phyloP scores from a whole-genome alignment of 805 yeast species.

The Yamadazyma kitorensis region DNA sequence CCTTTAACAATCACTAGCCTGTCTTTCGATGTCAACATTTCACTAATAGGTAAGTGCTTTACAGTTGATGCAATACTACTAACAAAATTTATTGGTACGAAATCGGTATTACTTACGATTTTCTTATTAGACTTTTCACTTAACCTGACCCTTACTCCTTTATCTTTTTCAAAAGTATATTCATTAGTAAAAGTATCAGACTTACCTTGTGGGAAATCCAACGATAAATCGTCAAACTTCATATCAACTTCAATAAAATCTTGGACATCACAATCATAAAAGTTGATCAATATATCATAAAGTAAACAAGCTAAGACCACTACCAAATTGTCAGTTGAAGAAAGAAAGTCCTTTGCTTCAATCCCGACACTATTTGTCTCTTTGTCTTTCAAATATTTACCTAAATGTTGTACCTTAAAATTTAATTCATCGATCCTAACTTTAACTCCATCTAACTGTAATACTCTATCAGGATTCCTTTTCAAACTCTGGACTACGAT shows the following conservation, averaged over 20 bases:
- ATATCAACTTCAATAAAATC: slow-evolving; percentile 6
- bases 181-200: slow-evolving; percentile 21
- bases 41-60: slow-evolving; percentile 39
- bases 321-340: slow-evolving; percentile 31
- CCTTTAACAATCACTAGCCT: slow-evolving; percentile 19
- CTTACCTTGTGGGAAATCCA: slow-evolving; percentile 1
- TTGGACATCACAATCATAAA: slow-evolving; percentile 23
- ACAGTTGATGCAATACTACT: slow-evolving; percentile 52
- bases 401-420: slow-evolving; percentile 22
- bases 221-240: slow-evolving; percentile 4
- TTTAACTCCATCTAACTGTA: slow-evolving; percentile 9
- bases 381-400: slow-evolving; percentile 14
- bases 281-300: slow-evolving; percentile 38
- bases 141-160: slow-evolving; percentile 32
- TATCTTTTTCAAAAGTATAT: slow-evolving; percentile 32
- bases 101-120: slow-evolving; percentile 20
- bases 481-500: slow-evolving; percentile 35
- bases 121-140: slow-evolving; percentile 14
- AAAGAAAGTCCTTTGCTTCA: slow-evolving; percentile 20
- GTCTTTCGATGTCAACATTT: slow-evolving; percentile 15
- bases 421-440: slow-evolving; percentile 24
- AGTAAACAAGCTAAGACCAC: slow-evolving; percentile 45
- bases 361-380: slow-evolving; percentile 22
- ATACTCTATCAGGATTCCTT: slow-evolving; percentile 10
- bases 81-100: slow-evolving; percentile 51